A percentile compares a stretch with the other conserved stretches of the same genome.
Conservation (phyloP, 208 protist species). For the Leishmania turanica region DNA sequence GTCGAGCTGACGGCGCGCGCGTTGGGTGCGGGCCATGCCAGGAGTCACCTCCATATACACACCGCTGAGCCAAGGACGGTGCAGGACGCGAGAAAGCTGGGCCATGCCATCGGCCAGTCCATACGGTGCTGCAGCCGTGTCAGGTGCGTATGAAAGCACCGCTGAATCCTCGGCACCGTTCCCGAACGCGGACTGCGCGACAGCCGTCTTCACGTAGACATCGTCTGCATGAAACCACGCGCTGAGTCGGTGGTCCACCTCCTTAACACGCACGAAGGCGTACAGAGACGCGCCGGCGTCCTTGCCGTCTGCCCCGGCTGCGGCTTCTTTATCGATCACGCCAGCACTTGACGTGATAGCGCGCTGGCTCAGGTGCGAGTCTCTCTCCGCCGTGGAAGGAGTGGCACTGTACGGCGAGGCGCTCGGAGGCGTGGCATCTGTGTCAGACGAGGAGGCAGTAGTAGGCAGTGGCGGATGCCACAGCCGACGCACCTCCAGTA, state of each 20-base stretch:
- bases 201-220: constrained; percentile 55
- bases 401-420: neutral
- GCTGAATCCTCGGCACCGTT: neutral
- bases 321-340: neutral
- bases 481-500: constrained; percentile 73
- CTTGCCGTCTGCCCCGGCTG: neutral
- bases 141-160: neutral
- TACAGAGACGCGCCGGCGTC: constrained; percentile 32
- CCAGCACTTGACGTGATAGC: neutral
- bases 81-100: constrained; percentile 14
- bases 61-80: constrained; percentile 42
- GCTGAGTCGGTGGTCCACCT: constrained; percentile 75
- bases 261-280: constrained; percentile 82
- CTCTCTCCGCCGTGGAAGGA: neutral
- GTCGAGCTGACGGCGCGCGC: constrained; percentile 60
- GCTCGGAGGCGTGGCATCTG: neutral
- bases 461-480: constrained; percentile 35
- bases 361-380: neutral
- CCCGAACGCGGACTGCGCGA: constrained; percentile 1
- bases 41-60: constrained; percentile 75
- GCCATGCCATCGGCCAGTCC: constrained; percentile 14
- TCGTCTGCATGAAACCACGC: constrained; percentile 67
- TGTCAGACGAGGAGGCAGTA: constrained; percentile 1
- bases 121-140: constrained; percentile 1
- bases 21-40: constrained; percentile 75